These are phyloP conservation scores for Ophiostoma tasmaniense DNA, from an alignment of 2,329 filamentous ascomycete genomes.

Conservation along the genomic window DNA sequence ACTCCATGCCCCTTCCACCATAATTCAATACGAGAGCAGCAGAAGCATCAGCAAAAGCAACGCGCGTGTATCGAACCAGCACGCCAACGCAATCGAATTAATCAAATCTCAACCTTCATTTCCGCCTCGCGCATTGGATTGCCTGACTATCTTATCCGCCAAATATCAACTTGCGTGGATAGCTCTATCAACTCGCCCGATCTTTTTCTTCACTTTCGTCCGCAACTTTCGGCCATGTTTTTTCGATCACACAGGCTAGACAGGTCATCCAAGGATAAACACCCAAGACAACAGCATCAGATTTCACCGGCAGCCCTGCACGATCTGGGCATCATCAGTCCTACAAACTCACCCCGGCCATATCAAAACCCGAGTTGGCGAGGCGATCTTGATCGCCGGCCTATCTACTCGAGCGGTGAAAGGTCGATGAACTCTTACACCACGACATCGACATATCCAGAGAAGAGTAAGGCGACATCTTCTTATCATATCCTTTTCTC, in stretches of 20 bases:
- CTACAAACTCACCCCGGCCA: slow-evolving; percentile 8
- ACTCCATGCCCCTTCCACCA: slow-evolving; percentile 4
- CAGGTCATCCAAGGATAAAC: slow-evolving; percentile 33
- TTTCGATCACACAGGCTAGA: slow-evolving; percentile 35
- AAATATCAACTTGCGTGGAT: background rate
- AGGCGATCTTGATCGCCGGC: slow-evolving; percentile 22
- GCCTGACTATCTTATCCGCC: background rate
- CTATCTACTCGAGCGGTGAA: slow-evolving; percentile 23
- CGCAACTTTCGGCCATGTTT: slow-evolving; percentile 34
- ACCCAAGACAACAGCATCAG: slow-evolving; percentile 29
- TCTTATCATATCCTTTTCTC: background rate
- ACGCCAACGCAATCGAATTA: background rate
- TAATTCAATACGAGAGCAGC: background rate
- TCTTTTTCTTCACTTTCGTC: background rate
- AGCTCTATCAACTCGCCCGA: background rate
- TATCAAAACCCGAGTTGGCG: slow-evolving; percentile 20
- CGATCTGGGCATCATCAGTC: slow-evolving; percentile 31
- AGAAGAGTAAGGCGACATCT: slow-evolving; percentile 29
- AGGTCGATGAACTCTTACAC: slow-evolving; percentile 22
- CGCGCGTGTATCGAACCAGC: background rate
- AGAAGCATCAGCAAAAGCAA: slow-evolving; percentile 12
- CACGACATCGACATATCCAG: slow-evolving; percentile 23
- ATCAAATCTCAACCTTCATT: background rate
- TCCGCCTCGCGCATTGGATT: background rate
- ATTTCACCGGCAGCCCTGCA: slow-evolving; percentile 25